Percentiles rank a stretch among this genome's conserved stretches.
These are phyloP conservation scores for Blastobotrys serpentis DNA, from an alignment of 1,139 yeast genomes.

Conservation along the genomic window DNA sequence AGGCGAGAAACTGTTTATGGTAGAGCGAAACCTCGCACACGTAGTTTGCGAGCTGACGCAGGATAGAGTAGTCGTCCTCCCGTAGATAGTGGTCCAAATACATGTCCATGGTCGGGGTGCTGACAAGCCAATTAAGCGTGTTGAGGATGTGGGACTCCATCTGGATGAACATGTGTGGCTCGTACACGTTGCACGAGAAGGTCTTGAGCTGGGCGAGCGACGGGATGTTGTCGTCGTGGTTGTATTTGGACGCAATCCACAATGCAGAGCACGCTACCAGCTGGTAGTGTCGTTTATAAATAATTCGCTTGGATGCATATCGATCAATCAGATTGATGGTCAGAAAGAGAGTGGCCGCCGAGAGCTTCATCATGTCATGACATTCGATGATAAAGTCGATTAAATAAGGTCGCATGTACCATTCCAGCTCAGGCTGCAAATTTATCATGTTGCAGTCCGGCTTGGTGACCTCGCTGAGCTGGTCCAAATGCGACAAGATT, in stretches of 20 bases:
- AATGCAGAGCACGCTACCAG: constrained; percentile 89
- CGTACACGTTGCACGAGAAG: constrained; percentile 84
- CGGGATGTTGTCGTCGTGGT: constrained; percentile 63
- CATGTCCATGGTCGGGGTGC: constrained; percentile 50
- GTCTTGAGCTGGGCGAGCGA: constrained; percentile 71
- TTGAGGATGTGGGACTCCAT: constrained; percentile 90
- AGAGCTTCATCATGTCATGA: constrained; percentile 72
- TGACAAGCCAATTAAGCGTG: constrained; percentile 80
- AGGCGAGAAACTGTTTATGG: constrained; percentile 57
- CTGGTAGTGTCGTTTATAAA: constrained; percentile 90
- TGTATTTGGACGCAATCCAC: constrained; percentile 94
- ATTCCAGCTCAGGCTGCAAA: constrained; percentile 85
- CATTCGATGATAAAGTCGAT: constrained; percentile 81
- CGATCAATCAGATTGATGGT: constrained; percentile 84
- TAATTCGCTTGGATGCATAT: constrained; percentile 86
- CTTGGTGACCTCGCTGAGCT: constrained; percentile 33
- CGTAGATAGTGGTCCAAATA: constrained; percentile 33
- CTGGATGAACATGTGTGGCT: constrained; percentile 85
- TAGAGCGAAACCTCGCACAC: constrained; percentile 74
- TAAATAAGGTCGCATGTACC: constrained; percentile 90
- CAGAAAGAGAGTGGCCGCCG: constrained; percentile 75
- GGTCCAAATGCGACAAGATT: constrained; percentile 37
- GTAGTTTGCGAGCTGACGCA: constrained; percentile 55
- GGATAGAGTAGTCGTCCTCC: constrained; percentile 41
- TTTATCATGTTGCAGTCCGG: constrained; percentile 64